These are phyloP conservation scores for Hypomontagnella submonticulosa DNA, from an alignment of 495 filamentous ascomycete species.

Conservation along the genomic window DNA sequence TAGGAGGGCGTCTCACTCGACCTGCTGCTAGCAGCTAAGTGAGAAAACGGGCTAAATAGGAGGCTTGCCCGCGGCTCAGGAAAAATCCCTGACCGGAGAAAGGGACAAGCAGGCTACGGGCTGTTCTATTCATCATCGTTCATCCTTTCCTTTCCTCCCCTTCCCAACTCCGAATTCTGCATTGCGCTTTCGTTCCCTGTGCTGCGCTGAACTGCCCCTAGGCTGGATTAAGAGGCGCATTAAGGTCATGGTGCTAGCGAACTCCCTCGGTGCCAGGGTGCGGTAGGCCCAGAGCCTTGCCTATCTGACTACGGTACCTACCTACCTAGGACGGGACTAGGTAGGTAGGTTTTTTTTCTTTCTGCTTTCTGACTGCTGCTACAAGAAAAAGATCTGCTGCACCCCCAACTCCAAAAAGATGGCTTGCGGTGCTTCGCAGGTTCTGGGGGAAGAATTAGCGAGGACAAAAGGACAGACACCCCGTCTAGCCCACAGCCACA, in stretches of 20 bases:
- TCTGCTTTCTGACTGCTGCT: too few species aligned
- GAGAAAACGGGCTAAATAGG: too few species aligned
- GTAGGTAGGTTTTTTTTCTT: too few species aligned
- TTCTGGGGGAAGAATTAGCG: conserved; percentile 35
- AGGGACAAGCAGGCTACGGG: conserved; percentile 35
- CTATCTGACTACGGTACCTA: too few species aligned
- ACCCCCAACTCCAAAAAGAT: not conserved
- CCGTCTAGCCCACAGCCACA: conserved; percentile 32
- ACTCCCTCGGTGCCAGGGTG: too few species aligned
- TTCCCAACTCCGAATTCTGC: conserved; percentile 7
- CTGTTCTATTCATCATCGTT: not conserved
- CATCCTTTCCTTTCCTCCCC: conserved; percentile 6
- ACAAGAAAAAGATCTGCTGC: not conserved
- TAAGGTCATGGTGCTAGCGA: conserved; percentile 6
- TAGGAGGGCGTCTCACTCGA: not conserved
- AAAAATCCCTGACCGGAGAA: too few species aligned
- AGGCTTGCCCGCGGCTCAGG: too few species aligned
- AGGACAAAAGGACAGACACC: conserved; percentile 14
- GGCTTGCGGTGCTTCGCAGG: conserved; percentile 20
- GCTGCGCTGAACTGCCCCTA: not conserved
- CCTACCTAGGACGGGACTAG: too few species aligned
- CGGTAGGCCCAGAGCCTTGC: not conserved
- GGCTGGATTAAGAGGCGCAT: conserved; percentile 22
- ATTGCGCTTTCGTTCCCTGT: conserved; percentile 1
- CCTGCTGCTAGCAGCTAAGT: too few species aligned